Evolutionary conservation across 805 yeast genomes (phyloP).

Genomic region (Ogataea polymorpha): DNA sequence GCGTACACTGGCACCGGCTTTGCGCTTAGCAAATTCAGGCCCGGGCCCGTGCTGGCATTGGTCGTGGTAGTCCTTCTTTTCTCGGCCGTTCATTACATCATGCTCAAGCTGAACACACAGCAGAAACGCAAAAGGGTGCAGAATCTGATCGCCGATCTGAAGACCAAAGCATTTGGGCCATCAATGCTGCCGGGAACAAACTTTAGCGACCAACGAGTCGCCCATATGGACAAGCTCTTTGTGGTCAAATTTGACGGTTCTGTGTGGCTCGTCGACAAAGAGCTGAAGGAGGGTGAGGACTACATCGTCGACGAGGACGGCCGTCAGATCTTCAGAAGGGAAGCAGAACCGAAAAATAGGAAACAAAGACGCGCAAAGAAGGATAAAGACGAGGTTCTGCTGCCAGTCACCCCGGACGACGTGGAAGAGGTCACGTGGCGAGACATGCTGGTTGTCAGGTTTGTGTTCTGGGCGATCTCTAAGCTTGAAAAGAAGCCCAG

Average conservation of each 20-base stretch:
- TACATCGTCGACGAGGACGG: conserved; percentile 23
- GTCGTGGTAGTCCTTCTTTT: conserved; percentile 48
- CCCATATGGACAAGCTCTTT: conserved; percentile 47
- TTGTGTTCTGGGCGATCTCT: conserved; percentile 46
- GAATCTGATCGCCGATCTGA: conserved; percentile 46
- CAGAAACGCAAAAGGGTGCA: conserved; percentile 59
- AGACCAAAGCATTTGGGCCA: conserved; percentile 53
- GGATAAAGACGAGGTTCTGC: conserved; percentile 31
- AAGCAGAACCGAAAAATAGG: conserved; percentile 14
- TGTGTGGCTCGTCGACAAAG: conserved; percentile 50
- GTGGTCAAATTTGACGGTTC: conserved; percentile 55
- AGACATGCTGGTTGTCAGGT: conserved; percentile 44
- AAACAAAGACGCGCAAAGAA: conserved; percentile 17
- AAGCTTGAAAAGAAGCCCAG: background rate
- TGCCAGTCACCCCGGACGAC: conserved; percentile 45
- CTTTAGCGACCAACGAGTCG: conserved; percentile 44
- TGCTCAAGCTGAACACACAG: conserved; percentile 49
- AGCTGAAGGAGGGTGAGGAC: conserved; percentile 25
- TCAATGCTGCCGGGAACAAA: conserved; percentile 26
- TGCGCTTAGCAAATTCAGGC: conserved; percentile 65
- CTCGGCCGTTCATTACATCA: conserved; percentile 55
- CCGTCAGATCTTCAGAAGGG: conserved; percentile 12
- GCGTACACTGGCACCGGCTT: conserved; percentile 66
- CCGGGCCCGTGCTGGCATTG: conserved; percentile 53
- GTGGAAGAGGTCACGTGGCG: conserved; percentile 43